Evolutionary conservation across 1,284 basidiomycete genomes (phyloP), one percentile per base, ranked within the genome.

Genomic region (Clitocybe nebularis): DNA sequence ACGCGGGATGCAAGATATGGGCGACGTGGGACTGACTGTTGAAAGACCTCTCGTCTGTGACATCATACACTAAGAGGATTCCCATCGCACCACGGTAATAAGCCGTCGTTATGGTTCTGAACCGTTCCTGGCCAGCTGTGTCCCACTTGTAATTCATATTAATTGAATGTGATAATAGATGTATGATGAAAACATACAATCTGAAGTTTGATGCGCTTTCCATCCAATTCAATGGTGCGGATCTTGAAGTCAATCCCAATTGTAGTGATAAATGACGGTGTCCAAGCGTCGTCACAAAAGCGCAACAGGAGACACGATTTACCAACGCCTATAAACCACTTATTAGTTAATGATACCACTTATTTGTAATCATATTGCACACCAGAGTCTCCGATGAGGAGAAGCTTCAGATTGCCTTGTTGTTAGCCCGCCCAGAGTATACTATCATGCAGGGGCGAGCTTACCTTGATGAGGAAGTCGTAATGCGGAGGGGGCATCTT

Each of bases 41-140:
- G 73, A 99, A 99, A 19, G 92, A 96, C 57, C 90, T 85, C 67
- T 97, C 93, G 66, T 99, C 95, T 21, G 96, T 99, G 29, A 99
- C 93, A 62, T 99, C 96, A 68, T 98, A 99, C 4, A 99, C 95
- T 46, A 99, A 79, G 43, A 99, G 74, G 59, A 99, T 99, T 42
- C 96, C 96, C 95, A 99, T 99, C 11, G 96, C 96, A 34, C 96
- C 96, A 55, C 96, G 88, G 75, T 99, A 99, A 70, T 99, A 99
- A n/a, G 96, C 94, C 6, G 95, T 97, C 32, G 96, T 99, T 67
- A 99, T 99, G 33, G 96, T 99, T 59, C 95, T 80, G 77, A 99
- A 99, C 26, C 96, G 87, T 72, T 99, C 96, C 74, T 99, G 96
- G 29, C 96, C 95, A 37, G 96, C 96, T 47, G 96, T 99, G 64